Base-by-base conservation (phyloP, 495 filamentous ascomycete genomes). In the Astrothelium macrocarpum region DNA sequence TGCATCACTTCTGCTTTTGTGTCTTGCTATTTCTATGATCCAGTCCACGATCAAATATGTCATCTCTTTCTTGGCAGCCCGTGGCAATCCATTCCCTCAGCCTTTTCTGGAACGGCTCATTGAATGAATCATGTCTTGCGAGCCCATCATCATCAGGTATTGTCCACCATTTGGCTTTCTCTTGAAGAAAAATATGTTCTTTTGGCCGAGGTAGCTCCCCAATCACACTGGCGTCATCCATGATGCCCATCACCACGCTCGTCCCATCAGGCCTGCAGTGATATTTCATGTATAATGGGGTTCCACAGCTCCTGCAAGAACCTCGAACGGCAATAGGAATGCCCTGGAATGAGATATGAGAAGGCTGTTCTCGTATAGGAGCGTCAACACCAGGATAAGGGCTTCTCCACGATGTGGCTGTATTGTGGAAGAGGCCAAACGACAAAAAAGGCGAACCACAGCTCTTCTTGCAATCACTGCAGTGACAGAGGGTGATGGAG, bases 271-370 rank as follows among this genome's bases (percentile, higher is more conserved):
- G 64, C 9, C 61, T 20, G 12, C 62, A 59, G 59, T 72, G 53
- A 5, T 71, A 63, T 5, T 20, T 46, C 72, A 76, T 76, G 20
- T 60, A 72, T 12, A 76, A 56, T 12, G 65, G 70, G 39, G 72
- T 73, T 11, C 71, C 72, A 42, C 74, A 74, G 0, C 63, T 63
- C 1, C 70, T 68, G 62, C 74, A 76, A 53, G 71, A 76, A 12
- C 63, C 71, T 7, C 72, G 71, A 3, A 59, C 60, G 14, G 74
- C 72, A 23, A 61, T 62, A 59, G n/a, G 65, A 32, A 25, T 29
- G 46, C 64, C 60, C 53, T 63, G 63, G 66, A 61, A 39, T 9
- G 49, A 61, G 20, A 60, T 56, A 11, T 34, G 64, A 14, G 43
- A 31, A 59, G 61, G 12, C 2, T 12, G 11, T 31, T 18, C 26